These are phyloP conservation scores for Saccharomyces kudriavzevii DNA, from an alignment of 805 yeast genomes.

Conservation along the genomic window DNA sequence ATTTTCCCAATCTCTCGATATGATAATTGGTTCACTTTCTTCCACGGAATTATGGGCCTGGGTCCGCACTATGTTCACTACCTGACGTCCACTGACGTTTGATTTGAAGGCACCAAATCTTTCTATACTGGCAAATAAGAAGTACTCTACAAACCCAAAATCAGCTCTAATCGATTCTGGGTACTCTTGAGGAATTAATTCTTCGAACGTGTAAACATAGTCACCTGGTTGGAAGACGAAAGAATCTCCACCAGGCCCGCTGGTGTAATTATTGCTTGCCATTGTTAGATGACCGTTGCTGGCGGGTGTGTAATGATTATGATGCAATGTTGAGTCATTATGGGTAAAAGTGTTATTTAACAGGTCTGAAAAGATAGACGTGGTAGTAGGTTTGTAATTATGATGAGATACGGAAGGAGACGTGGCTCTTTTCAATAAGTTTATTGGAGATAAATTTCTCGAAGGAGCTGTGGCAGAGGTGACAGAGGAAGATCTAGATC, in stretches of 20 bases:
- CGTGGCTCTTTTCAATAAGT: slow-evolving; percentile 21
- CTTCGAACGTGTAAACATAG: slow-evolving; percentile 86
- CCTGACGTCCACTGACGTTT: slow-evolving; percentile 54
- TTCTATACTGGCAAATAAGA: slow-evolving; percentile 59
- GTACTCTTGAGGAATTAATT: slow-evolving; percentile 68
- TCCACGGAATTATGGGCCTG: slow-evolving; percentile 75
- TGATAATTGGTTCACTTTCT: slow-evolving; percentile 87
- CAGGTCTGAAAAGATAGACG: slow-evolving; percentile 24
- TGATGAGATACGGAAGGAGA: slow-evolving; percentile 9
- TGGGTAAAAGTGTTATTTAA: slow-evolving; percentile 16
- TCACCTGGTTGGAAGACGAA: slow-evolving; percentile 75
- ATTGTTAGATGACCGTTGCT: background rate
- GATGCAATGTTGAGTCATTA: slow-evolving; percentile 3
- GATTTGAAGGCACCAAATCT: slow-evolving; percentile 83
- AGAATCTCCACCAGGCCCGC: slow-evolving; percentile 21
- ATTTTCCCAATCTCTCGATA: slow-evolving; percentile 89
- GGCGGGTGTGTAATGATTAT: background rate
- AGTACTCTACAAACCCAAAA: slow-evolving; percentile 73
- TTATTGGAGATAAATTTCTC: slow-evolving; percentile 26
- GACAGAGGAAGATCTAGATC: slow-evolving; percentile 3
- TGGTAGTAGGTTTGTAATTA: slow-evolving; percentile 9
- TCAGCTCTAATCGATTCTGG: slow-evolving; percentile 77
- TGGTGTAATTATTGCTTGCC: slow-evolving; percentile 3
- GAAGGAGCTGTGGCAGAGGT: slow-evolving; percentile 2
- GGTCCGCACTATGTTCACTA: slow-evolving; percentile 62